Evolutionary conservation across 2,329 filamentous ascomycete genomes (phyloP).

Genomic region (Tolypocladium inflatum): DNA sequence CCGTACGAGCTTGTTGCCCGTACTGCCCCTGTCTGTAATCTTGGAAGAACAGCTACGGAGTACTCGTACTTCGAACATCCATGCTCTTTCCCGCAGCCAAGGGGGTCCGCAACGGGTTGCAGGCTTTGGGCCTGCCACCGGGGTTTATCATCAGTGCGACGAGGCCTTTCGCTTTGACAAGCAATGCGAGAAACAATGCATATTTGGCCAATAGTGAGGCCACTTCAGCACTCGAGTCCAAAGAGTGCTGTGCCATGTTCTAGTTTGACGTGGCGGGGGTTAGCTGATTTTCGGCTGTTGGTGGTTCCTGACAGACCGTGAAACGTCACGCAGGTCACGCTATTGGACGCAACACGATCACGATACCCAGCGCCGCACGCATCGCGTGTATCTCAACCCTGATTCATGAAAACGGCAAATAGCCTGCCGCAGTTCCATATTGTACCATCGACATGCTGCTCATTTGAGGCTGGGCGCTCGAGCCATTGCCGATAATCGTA

Average conservation of each 20-base stretch:
- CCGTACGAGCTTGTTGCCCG: not conserved
- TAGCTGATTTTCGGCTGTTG: not conserved
- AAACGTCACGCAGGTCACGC: not conserved
- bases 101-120: not conserved
- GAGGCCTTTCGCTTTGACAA: not conserved
- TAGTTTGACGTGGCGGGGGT: not conserved
- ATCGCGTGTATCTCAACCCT: not conserved
- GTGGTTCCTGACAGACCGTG: not conserved
- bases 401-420: not conserved
- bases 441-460: not conserved
- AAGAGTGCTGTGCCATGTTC: not conserved
- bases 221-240: not conserved
- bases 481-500: not conserved
- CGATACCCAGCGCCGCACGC: not conserved
- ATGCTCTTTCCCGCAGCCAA: not conserved
- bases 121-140: not conserved
- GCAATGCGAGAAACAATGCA: not conserved
- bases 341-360: not conserved
- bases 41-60: no score
- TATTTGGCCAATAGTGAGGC: not conserved
- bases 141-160: not conserved
- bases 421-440: not conserved
- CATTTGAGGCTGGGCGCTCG: not conserved
- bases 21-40: not conserved
- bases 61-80: no score